phyloP scores from a whole-genome alignment of 139 green algal genomes.

The Ulvella scutata region DNA sequence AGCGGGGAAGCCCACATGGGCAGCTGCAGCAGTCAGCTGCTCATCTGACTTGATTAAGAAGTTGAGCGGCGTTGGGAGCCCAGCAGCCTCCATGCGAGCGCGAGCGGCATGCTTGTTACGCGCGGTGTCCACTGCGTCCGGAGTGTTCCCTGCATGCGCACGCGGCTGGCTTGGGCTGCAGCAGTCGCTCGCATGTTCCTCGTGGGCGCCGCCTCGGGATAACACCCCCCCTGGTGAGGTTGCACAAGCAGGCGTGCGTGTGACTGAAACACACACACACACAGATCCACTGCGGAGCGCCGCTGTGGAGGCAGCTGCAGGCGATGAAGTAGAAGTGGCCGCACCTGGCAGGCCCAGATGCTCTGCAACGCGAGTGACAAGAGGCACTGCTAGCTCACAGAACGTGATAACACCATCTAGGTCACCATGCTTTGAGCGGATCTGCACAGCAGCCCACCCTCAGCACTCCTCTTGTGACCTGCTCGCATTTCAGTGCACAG shows the following conservation, averaged over 20 bases:
- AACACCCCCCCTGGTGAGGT: too few species aligned
- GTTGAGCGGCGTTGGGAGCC: constrained; percentile 58
- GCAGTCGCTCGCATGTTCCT: background rate
- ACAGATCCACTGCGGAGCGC: too few species aligned
- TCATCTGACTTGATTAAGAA: constrained; percentile 24
- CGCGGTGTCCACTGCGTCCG: constrained; percentile 56
- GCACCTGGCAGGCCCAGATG: constrained; percentile 58
- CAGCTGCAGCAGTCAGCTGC: constrained; percentile 35
- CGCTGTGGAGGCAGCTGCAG: background rate
- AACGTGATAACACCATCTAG: constrained; percentile 76
- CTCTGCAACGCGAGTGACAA: constrained; percentile 63
- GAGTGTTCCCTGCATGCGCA: constrained; percentile 35
- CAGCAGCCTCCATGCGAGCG: constrained; percentile 32
- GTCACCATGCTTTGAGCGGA: constrained; percentile 27
- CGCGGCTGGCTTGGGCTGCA: background rate
- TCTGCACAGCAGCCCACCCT: constrained; percentile 13
- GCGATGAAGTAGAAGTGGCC: constrained; percentile 18
- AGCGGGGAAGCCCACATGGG: constrained; percentile 57
- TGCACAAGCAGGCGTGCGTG: too few species aligned
- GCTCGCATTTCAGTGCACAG: background rate
- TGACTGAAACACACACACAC: too few species aligned
- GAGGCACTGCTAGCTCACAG: constrained; percentile 72
- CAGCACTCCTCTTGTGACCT: background rate
- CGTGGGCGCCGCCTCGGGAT: too few species aligned
- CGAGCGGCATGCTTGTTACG: constrained; percentile 67